phyloP scores from a whole-genome alignment of 139 green algal genomes.

The Gonium pectorale region DNA sequence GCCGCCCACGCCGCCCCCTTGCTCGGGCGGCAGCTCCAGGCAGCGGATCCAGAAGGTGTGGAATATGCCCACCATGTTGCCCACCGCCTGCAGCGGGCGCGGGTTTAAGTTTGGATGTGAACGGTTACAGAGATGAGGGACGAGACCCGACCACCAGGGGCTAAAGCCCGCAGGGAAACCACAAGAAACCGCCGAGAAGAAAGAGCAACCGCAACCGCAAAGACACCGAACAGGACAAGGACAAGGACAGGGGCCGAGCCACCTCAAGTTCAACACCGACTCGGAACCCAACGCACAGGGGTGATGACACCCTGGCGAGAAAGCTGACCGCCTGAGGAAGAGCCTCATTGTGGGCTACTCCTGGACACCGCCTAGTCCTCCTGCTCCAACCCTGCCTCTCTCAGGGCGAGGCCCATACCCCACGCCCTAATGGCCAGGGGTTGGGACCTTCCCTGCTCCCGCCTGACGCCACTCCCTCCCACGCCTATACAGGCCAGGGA shows the following conservation, averaged over 20 bases:
- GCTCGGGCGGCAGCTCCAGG: background rate
- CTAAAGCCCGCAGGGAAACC: background rate
- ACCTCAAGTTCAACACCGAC: no score
- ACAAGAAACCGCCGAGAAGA: background rate
- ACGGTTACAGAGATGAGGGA: background rate
- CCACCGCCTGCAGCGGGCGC: background rate
- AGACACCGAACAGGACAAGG: background rate
- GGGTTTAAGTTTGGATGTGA: background rate
- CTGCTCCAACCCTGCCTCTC: no score
- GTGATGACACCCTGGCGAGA: no score
- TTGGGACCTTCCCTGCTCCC: no score
- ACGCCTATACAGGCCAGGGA: no score
- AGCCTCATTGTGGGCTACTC: no score
- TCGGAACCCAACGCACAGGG: no score
- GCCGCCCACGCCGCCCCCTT: conserved; percentile 4
- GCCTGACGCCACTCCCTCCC: no score
- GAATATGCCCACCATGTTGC: background rate
- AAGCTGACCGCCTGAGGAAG: no score
- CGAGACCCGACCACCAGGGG: background rate
- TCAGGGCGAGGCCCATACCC: no score
- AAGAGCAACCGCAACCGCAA: background rate
- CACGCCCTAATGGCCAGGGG: no score
- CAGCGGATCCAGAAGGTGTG: conserved; percentile 18
- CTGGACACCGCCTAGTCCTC: no score
- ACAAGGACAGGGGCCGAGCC: background rate